phyloP scores from a whole-genome alignment of 805 yeast genomes.

The Starmerella geochares region DNA sequence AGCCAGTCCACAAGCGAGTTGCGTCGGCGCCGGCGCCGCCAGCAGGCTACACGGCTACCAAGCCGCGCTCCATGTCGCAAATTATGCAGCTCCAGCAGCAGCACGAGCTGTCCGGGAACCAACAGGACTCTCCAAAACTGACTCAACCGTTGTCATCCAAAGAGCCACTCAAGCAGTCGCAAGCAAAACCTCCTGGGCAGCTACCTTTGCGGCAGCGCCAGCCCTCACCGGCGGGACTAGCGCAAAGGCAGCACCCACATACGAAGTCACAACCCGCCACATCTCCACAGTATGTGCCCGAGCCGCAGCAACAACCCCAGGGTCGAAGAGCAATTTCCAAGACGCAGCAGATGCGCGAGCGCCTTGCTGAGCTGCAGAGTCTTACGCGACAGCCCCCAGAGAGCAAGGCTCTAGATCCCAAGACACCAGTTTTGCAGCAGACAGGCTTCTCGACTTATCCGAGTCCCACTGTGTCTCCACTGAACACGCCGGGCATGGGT shows the following conservation, averaged over 20 bases:
- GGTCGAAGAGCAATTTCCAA: background rate
- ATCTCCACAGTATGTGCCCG: background rate
- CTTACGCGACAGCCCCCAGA: background rate
- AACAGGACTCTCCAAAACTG: too few species aligned
- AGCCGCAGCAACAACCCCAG: background rate
- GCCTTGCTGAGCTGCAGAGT: conserved; percentile 3
- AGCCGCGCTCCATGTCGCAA: conserved; percentile 4
- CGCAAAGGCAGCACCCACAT: background rate
- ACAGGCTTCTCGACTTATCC: background rate
- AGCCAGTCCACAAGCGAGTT: background rate
- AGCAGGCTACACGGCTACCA: background rate
- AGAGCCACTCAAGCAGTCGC: background rate
- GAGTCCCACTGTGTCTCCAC: background rate
- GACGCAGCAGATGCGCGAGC: conserved; percentile 3
- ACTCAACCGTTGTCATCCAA: too few species aligned
- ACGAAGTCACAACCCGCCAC: too few species aligned
- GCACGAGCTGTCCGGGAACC: background rate
- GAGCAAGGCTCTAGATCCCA: background rate
- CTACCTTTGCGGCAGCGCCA: background rate
- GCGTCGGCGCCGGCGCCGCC: conserved; percentile 2
- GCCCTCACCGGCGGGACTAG: background rate
- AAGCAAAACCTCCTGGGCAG: background rate
- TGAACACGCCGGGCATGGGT: background rate
- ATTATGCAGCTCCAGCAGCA: background rate
- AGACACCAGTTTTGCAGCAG: background rate